Conservation (phyloP, 73 alveolate species). For the Tetrahymena malaccensis region DNA sequence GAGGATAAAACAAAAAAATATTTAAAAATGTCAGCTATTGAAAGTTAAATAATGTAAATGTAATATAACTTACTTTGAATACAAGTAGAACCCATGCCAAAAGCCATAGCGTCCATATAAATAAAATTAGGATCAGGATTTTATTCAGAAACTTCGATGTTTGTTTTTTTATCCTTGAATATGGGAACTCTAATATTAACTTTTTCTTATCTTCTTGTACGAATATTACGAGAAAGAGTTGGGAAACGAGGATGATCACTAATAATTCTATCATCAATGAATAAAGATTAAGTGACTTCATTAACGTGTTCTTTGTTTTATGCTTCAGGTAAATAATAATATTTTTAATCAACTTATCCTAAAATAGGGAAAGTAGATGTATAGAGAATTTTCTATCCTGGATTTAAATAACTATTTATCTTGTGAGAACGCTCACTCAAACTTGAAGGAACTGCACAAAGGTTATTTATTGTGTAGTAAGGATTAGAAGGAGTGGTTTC, state of each 20-base stretch:
- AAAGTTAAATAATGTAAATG: slow-evolving; percentile 16
- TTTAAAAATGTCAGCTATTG: slow-evolving; percentile 21
- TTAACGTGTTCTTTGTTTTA: slow-evolving; percentile 39
- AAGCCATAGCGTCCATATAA: slow-evolving; percentile 72
- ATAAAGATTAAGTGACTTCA: slow-evolving; percentile 49
- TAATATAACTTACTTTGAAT: slow-evolving; percentile 13
- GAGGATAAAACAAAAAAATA: background rate
- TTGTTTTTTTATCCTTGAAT: slow-evolving; percentile 76
- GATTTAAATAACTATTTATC: slow-evolving; percentile 2
- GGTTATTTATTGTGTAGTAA: slow-evolving; percentile 32
- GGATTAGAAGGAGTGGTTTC: slow-evolving; percentile 76
- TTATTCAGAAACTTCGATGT: slow-evolving; percentile 39
- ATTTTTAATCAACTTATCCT: slow-evolving; percentile 8
- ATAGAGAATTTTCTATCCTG: slow-evolving; percentile 6
- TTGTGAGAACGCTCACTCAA: slow-evolving; percentile 30
- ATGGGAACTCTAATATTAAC: slow-evolving; percentile 84
- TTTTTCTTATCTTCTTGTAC: slow-evolving; percentile 80
- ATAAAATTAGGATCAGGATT: slow-evolving; percentile 62
- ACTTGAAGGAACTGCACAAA: slow-evolving; percentile 28
- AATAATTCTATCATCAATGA: slow-evolving; percentile 68
- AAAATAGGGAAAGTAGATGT: slow-evolving; percentile 30
- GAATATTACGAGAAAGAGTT: slow-evolving; percentile 64
- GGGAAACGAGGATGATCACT: slow-evolving; percentile 94
- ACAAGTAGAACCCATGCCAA: slow-evolving; percentile 74
- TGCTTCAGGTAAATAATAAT: background rate